phyloP scores from a whole-genome alignment of 2,329 filamentous ascomycete genomes.

The Epichloe sylvatica region DNA sequence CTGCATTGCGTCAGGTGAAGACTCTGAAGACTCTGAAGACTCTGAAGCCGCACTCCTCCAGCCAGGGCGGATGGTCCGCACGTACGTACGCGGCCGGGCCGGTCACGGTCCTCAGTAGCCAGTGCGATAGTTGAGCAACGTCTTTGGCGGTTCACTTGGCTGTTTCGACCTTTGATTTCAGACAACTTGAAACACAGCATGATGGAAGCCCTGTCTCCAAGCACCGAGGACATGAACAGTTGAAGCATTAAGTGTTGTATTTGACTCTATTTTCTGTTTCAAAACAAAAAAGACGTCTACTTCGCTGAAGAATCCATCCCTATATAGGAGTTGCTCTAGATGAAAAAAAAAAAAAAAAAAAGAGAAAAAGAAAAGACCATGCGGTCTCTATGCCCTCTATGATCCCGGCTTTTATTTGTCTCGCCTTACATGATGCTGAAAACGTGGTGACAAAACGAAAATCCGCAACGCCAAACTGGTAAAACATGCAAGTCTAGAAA shows the following conservation, averaged over 20 bases:
- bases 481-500: not conserved
- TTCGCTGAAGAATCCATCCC: not conserved
- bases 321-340: not conserved
- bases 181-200: no score
- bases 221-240: no score
- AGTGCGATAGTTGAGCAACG: no score
- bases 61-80: no score
- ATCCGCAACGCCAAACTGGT: slow-evolving; percentile 1
- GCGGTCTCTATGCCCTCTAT: slow-evolving; percentile 4
- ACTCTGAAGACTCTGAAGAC: no score
- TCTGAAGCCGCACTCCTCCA: no score
- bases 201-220: no score
- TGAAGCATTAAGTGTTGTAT: not conserved
- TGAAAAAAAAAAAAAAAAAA: not conserved
- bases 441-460: not conserved
- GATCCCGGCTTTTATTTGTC: not conserved
- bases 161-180: no score
- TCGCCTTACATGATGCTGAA: not conserved
- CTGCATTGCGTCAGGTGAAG: no score
- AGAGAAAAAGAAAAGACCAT: not conserved
- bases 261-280: not conserved
- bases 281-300: not conserved
- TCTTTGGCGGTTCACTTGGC: no score
- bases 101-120: no score
- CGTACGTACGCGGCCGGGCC: no score